Conservation (phyloP, 192 early-diverging fungal species). For the Coemansia sp. region DNA sequence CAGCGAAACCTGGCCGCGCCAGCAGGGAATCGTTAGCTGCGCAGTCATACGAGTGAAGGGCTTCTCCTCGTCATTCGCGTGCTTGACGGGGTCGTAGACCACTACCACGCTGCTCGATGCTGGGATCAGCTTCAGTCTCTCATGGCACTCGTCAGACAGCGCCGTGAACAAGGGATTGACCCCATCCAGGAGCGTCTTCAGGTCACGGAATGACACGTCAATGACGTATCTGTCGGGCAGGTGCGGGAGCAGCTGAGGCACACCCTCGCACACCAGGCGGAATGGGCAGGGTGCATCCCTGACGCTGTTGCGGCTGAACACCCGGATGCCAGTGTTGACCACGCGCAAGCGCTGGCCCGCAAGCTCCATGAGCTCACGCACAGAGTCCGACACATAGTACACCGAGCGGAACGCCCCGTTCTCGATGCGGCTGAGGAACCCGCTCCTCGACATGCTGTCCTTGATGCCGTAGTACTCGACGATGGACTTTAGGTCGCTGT, state of each 20-base stretch:
- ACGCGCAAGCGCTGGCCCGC: slow-evolving; percentile 59
- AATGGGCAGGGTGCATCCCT: slow-evolving; percentile 60
- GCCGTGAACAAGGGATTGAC: slow-evolving; percentile 55
- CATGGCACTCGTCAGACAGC: slow-evolving; percentile 50
- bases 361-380: slow-evolving; percentile 72
- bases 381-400: slow-evolving; percentile 82
- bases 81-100: slow-evolving; percentile 49
- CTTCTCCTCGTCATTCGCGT: slow-evolving; percentile 23
- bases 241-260: slow-evolving; percentile 59
- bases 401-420: slow-evolving; percentile 65
- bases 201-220: slow-evolving; percentile 49
- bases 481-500: slow-evolving; percentile 62
- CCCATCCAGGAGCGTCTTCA: slow-evolving; percentile 53
- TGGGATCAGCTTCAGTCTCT: slow-evolving; percentile 27
- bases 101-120: slow-evolving; percentile 62
- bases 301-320: slow-evolving; percentile 77
- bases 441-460: slow-evolving; percentile 70
- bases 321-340: slow-evolving; percentile 91
- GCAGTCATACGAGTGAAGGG: slow-evolving; percentile 45
- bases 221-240: slow-evolving; percentile 53
- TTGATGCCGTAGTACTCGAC: slow-evolving; percentile 76
- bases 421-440: slow-evolving; percentile 87
- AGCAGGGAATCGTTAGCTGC: slow-evolving; percentile 64
- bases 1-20: slow-evolving; percentile 70
- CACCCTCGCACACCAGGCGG: slow-evolving; percentile 67